phyloP scores from a whole-genome alignment of 176 grass and related monocot genomes.

The Zoysia japonica region DNA sequence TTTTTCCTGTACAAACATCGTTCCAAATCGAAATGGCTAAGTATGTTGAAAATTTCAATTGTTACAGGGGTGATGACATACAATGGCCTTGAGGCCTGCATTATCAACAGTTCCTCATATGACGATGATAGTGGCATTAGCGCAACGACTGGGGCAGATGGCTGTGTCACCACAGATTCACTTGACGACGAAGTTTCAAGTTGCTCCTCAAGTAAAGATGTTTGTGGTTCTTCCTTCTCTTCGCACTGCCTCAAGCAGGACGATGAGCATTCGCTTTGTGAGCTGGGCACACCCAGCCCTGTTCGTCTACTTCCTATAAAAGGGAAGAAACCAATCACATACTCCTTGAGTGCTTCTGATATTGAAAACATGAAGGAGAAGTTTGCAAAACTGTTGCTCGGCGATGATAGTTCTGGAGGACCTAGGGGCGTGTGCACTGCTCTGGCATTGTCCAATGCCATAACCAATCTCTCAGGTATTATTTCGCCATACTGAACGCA shows the following conservation, averaged over 20 bases:
- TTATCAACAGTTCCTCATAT: conserved; percentile 70
- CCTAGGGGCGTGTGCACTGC: conserved; percentile 66
- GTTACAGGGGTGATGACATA: conserved; percentile 79
- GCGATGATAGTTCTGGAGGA: conserved; percentile 85
- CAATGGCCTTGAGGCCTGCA: conserved; percentile 79
- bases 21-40: neutral
- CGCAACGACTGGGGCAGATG: conserved; percentile 58
- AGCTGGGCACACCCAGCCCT: conserved; percentile 47
- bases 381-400: conserved; percentile 86
- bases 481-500: neutral
- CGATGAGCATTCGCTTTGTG: conserved; percentile 55
- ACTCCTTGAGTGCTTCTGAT: conserved; percentile 67
- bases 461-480: conserved; percentile 85
- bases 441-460: conserved; percentile 87
- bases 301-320: conserved; percentile 63
- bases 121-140: conserved; percentile 79
- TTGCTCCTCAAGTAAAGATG: conserved; percentile 91
- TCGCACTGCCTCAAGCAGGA: conserved; percentile 78
- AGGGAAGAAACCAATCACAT: conserved; percentile 70
- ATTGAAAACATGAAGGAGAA: conserved; percentile 88
- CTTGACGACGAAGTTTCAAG: conserved; percentile 86
- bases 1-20: neutral
- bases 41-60: neutral
- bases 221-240: conserved; percentile 62
- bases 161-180: conserved; percentile 63